Conservation (phyloP, 208 protist genomes). For the Lotmaria passim region DNA sequence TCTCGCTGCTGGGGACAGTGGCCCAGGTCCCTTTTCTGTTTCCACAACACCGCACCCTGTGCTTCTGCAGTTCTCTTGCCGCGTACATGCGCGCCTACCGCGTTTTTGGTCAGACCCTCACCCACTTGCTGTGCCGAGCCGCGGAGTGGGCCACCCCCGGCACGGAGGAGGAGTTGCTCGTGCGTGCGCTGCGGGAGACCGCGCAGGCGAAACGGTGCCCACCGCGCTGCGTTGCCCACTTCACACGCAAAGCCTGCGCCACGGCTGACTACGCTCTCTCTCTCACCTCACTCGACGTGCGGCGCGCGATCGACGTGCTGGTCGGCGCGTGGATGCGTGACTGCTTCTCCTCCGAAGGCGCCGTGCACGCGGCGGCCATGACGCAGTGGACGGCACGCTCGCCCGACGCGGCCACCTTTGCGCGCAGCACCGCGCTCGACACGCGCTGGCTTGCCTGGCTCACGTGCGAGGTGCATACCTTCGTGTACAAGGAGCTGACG, state of each 20-base stretch:
- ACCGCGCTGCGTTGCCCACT: neutral
- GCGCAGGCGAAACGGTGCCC: slow-evolving; percentile 3
- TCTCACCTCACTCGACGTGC: slow-evolving; percentile 18
- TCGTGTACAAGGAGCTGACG: slow-evolving; percentile 30
- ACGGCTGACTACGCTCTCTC: slow-evolving; percentile 32
- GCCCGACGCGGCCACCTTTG: slow-evolving; percentile 12
- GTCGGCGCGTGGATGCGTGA: slow-evolving; percentile 26
- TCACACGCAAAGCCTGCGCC: slow-evolving; percentile 11
- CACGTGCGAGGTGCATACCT: slow-evolving; percentile 24
- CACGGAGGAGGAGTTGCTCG: slow-evolving; percentile 28
- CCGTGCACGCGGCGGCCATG: slow-evolving; percentile 8
- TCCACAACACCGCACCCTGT: slow-evolving; percentile 23
- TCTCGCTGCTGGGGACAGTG: slow-evolving; percentile 21
- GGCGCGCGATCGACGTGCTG: slow-evolving; percentile 17
- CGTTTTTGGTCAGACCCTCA: slow-evolving; percentile 21
- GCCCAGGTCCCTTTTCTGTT: slow-evolving; percentile 27
- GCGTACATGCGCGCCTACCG: slow-evolving; percentile 26
- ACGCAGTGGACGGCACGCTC: slow-evolving; percentile 8
- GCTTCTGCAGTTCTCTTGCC: slow-evolving; percentile 15
- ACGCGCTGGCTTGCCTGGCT: slow-evolving; percentile 35
- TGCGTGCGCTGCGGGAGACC: slow-evolving; percentile 28
- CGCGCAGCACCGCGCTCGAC: slow-evolving; percentile 18
- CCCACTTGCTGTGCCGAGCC: slow-evolving; percentile 27
- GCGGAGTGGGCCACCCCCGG: slow-evolving; percentile 23
- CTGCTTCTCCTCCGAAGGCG: slow-evolving; percentile 15